phyloP scores from a whole-genome alignment of 1,139 yeast genomes.

The Citeromyces siamensis region DNA sequence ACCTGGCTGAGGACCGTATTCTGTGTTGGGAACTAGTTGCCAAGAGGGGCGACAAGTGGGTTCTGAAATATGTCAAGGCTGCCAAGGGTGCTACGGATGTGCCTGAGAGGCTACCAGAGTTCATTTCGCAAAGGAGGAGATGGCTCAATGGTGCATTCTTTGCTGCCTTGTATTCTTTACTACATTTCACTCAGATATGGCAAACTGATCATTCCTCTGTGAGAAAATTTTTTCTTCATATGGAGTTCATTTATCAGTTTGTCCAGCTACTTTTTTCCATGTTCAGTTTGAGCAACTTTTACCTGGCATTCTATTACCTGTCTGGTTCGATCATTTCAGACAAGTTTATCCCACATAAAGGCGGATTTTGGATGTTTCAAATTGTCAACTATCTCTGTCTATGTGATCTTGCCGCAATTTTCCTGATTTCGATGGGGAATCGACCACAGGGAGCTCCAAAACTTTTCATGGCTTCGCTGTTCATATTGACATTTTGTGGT shows the following conservation, averaged over 20 bases:
- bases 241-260: slow-evolving; percentile 79
- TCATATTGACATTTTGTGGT: slow-evolving; percentile 66
- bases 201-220: slow-evolving; percentile 66
- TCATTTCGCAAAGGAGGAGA: slow-evolving; percentile 89
- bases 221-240: slow-evolving; percentile 67
- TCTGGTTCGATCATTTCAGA: slow-evolving; percentile 68
- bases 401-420: slow-evolving; percentile 70
- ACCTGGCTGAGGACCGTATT: slow-evolving; percentile 93
- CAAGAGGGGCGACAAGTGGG: slow-evolving; percentile 80
- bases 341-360: slow-evolving; percentile 43
- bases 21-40: slow-evolving; percentile 96
- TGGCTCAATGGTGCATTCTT: slow-evolving; percentile 98
- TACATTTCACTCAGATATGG: slow-evolving; percentile 76
- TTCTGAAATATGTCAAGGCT: slow-evolving; percentile 79
- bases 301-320: slow-evolving; percentile 81
- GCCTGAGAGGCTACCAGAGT: slow-evolving; percentile 84
- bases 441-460: slow-evolving; percentile 87
- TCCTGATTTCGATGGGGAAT: slow-evolving; percentile 89
- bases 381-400: slow-evolving; percentile 75
- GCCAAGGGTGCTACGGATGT: slow-evolving; percentile 98
- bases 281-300: slow-evolving; percentile 80
- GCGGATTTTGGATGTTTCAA: slow-evolving; percentile 73
- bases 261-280: slow-evolving; percentile 69
- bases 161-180: slow-evolving; percentile 83
- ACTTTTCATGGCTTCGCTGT: slow-evolving; percentile 60